Base-by-base conservation (phyloP, 2,329 filamentous ascomycete genomes). In the Fusarium brevicatenulatum region DNA sequence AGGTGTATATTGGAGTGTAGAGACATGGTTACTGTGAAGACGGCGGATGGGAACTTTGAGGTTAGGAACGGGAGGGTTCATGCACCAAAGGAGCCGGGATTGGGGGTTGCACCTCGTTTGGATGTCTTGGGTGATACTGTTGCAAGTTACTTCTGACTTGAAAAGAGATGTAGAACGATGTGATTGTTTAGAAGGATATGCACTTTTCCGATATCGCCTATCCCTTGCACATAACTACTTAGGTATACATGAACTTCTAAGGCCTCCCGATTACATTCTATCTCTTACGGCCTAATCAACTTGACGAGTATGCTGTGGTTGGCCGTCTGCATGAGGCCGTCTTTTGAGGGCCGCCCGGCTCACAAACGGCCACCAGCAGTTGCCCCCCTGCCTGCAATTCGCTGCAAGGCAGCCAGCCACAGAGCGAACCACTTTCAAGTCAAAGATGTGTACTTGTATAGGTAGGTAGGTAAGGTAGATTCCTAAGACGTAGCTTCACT, bases 1-100 rank as follows among this genome's bases (percentile, higher is more conserved):
- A 54, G 72, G 4, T 75, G 68, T 28, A 50, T 75, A 21, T 71
- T 75, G 25, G 72, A 69, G 46, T 64, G 64, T n/a, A 53, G 67
- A 9, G 73, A 69, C 28, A 73, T 75, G 47, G 61, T 73, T 15
- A 57, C 42, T 5, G 37, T 36, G 15, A 71, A 69, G 72, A 69
- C 67, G 32, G 73, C 70, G 9, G 73, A 75, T 32, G 70, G 70
- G 2, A 49, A 65, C 16, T 73, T 75, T 36, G 67, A 63, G 10
- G 67, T 75, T 5, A 63, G 40, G 37, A 57, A 73, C n/a, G 70
- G 63, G 6, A 36, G 54, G 11, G 36, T 73, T 23, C 58, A 58
- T 34, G 72, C 72, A 16, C 73, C 73, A 5, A 66, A 39, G 23
- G 52, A 64, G 28, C 70, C 67, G 18, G 72, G 72, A 9, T 21